Evolutionary conservation across 306 rosid species (phyloP), one percentile per base, ranked within the genome.

Genomic region (Citrullus colocynthis): DNA sequence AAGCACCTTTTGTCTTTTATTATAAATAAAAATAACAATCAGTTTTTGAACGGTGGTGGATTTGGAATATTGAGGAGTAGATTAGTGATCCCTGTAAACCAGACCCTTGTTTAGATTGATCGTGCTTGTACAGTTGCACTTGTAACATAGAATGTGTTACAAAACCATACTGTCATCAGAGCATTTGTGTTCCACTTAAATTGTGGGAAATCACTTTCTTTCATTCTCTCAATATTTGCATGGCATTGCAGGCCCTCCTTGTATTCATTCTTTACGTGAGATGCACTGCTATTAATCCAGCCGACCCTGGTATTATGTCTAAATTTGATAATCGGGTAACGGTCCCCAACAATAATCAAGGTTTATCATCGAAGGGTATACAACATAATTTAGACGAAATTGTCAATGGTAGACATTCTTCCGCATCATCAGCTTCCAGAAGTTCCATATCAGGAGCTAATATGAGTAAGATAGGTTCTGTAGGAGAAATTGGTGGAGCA

Each of bases 211-310:
- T 7, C 34, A 48, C 14, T 45, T 60, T 77, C 81, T 74, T 74
- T 81, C 62, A 81, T 77, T 69, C 79, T 34, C 20, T 78, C 39
- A 55, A 72, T 77, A 58, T 87, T 81, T 73, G 79, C 55, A 45
- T 86, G 83, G 82, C 52, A 86, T 80, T 85, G 84, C 96, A 94
- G 98, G 98, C 93, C 80, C 91, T 94, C 77, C 82, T 83, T 64
- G 97, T 94, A 79, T 94, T 94, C 86, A 88, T 92, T 87, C 96
- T 94, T 85, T 94, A 94, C 70, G 83, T 89, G 71, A 90, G 98
- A 82, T 94, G 96, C 80, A 94, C 98, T 36, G 98, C 98, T 76
- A 94, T 94, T 76, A 94, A 94, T 85, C 98, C 98, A 44, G 97
- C 98, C 9, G 98, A 94, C 87, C 97, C 98, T 6, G 96, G 98